Percentiles rank a stretch among this genome's conserved stretches.
These are phyloP conservation scores for Ceratocystis alfenasii DNA, from an alignment of 2,329 filamentous ascomycete species.

Conservation along the genomic window DNA sequence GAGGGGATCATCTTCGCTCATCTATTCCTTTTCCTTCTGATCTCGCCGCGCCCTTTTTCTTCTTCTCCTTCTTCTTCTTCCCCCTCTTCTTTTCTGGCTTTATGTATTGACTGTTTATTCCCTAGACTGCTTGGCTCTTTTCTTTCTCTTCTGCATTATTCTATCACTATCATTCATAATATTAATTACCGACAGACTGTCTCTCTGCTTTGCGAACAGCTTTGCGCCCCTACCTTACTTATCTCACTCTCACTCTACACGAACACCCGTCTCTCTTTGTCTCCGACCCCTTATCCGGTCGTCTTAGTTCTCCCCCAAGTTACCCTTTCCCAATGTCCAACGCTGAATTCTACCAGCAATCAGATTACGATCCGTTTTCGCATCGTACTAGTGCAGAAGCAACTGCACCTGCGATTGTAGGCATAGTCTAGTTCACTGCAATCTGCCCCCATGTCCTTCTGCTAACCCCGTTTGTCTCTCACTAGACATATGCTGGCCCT, in stretches of 20 bases:
- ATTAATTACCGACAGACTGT: background rate
- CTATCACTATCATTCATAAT: background rate
- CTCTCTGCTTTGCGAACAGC: background rate
- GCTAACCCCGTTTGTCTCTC: conserved; percentile 3
- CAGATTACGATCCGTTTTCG: conserved; percentile 20
- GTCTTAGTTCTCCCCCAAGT: background rate
- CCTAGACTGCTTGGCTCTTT: background rate
- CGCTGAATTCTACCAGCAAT: conserved; percentile 19
- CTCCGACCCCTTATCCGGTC: background rate
- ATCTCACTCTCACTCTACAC: background rate
- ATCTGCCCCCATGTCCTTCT: background rate
- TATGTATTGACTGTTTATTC: background rate
- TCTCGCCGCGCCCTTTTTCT: conserved; percentile 4
- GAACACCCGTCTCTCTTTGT: background rate
- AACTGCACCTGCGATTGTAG: conserved; percentile 10
- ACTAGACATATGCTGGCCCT: background rate
- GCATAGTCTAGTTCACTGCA: background rate
- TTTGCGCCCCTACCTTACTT: background rate
- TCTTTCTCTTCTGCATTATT: background rate
- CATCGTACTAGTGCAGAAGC: conserved; percentile 5
- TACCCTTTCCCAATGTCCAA: conserved; percentile 15
- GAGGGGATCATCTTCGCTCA: background rate
- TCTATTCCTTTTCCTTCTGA: conserved; percentile 9
- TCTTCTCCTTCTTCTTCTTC: background rate
- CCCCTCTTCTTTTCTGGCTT: background rate